Conservation (phyloP, 2,329 filamentous ascomycete genomes). For the Fusarium sambucinum region DNA sequence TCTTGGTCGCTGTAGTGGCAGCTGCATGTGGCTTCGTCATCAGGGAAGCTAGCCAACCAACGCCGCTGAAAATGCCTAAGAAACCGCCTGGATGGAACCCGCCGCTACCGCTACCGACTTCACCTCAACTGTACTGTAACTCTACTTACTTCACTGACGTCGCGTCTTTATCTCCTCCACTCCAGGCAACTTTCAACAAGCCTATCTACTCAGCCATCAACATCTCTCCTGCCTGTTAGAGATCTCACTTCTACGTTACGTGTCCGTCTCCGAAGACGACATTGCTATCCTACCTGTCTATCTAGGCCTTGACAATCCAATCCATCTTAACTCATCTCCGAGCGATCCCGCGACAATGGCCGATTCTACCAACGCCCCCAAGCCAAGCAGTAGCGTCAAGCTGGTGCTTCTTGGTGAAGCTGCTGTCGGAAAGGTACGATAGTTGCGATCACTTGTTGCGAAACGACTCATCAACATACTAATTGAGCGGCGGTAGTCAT, state of each 20-base stretch:
- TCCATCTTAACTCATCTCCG: slow-evolving; percentile 28
- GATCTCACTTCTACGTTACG: slow-evolving; percentile 8
- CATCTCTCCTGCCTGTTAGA: slow-evolving; percentile 12
- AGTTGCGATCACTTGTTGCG: not conserved
- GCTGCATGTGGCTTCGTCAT: slow-evolving; percentile 47
- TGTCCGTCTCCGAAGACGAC: slow-evolving; percentile 16
- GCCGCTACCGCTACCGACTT: slow-evolving; percentile 24
- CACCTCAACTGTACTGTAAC: slow-evolving; percentile 12
- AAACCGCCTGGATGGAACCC: slow-evolving; percentile 28
- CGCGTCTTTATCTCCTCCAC: slow-evolving; percentile 40
- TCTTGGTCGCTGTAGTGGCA: not conserved
- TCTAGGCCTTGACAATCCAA: slow-evolving; percentile 10
- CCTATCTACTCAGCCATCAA: not conserved
- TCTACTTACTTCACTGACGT: slow-evolving; percentile 40
- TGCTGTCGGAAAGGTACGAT: slow-evolving; percentile 92
- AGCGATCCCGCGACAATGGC: slow-evolving; percentile 51
- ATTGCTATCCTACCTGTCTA: slow-evolving; percentile 5
- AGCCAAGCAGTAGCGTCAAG: slow-evolving; percentile 99
- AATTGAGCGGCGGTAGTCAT: slow-evolving; percentile 73
- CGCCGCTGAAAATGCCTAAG: slow-evolving; percentile 38
- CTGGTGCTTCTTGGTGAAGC: slow-evolving; percentile 97
- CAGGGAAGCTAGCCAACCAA: slow-evolving; percentile 42
- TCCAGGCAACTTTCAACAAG: slow-evolving; percentile 36
- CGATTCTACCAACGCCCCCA: slow-evolving; percentile 73
- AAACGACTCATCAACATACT: slow-evolving; percentile 11